Evolutionary conservation across 2,329 filamentous ascomycete species (phyloP), one percentile per base, ranked within the genome.

Genomic region (Trichophyton benhamiae): DNA sequence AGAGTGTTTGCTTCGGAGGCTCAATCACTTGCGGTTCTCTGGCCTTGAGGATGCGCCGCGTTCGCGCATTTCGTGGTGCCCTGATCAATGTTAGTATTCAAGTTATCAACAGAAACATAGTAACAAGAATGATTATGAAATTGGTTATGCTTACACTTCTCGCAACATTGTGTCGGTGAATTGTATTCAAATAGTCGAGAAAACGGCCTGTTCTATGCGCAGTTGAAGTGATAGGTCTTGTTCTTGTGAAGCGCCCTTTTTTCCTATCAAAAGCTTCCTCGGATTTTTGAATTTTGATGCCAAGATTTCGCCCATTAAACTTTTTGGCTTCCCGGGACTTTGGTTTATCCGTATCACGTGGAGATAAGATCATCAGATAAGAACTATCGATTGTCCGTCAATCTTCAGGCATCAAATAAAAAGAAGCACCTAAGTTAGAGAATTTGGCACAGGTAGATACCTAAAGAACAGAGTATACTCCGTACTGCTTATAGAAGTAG

Each of bases 41-140:
- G 77, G 95, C 92, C 74, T 95, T 94, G 72, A 97, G 86, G 66
- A 89, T 91, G 69, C 94, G 87, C 82, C 96, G 96, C 62, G 91
- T 94, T 80, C 94, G 91, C 68, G 92, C 91, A 76, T 86, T 89
- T 69, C 86, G 85, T 63, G 87, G 83, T 78, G 86, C 86, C 65
- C 83, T 86, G 3, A 20, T 33, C 46, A 57, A 13, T 38, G 38
- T 36, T 38, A 60, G 27, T n/a, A 11, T 52, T 36, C 15, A 27
- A 36, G 9, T 25, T 36, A 9, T 11, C 25, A 3, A 25, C 11
- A 48, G 15, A 13, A 27, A 36, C 15, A 15, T 46, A 15, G 11
- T 25, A 53, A 20, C 20, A 20, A 20, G 20, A 20, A 20, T 20
- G 20, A 20, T 20, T 20, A 5, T 20, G 22, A 27, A 49, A 38